These are phyloP conservation scores for Meira miltonrushii DNA, from an alignment of 1,284 basidiomycete species.

Conservation along the genomic window DNA sequence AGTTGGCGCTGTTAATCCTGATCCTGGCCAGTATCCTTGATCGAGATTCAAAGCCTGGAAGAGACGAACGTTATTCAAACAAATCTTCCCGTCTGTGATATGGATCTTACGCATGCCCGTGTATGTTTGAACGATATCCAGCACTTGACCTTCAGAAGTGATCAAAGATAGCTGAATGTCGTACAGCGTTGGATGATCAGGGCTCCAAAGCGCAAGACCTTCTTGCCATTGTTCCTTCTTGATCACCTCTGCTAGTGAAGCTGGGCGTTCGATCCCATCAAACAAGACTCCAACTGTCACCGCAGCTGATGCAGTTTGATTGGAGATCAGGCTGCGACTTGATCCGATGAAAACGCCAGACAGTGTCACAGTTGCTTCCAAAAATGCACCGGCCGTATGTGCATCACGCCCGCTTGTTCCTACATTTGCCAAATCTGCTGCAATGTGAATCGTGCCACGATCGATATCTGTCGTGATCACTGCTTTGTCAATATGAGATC, in stretches of 20 bases:
- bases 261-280: slow-evolving; percentile 15
- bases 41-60: slow-evolving; percentile 32
- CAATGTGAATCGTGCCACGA: slow-evolving; percentile 22
- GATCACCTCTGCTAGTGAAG: slow-evolving; percentile 19
- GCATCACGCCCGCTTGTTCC: not conserved
- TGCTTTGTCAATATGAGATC: slow-evolving; percentile 15
- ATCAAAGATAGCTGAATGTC: slow-evolving; percentile 17
- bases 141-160: not conserved
- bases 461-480: slow-evolving; percentile 25
- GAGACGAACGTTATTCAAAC: slow-evolving; percentile 31
- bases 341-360: slow-evolving; percentile 6
- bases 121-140: slow-evolving; percentile 24
- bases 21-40: slow-evolving; percentile 32
- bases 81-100: slow-evolving; percentile 25
- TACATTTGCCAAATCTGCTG: slow-evolving; percentile 16
- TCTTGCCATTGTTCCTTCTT: slow-evolving; percentile 28
- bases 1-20: slow-evolving; percentile 21
- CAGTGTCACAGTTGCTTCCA: slow-evolving; percentile 1
- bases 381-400: not conserved
- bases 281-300: slow-evolving; percentile 17
- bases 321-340: slow-evolving; percentile 9
- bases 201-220: slow-evolving; percentile 29
- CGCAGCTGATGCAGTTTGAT: slow-evolving; percentile 15
- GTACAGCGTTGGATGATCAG: slow-evolving; percentile 29
- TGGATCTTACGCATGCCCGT: slow-evolving; percentile 37